Conservation (phyloP, 371 early-diverging fungal species). For the Rhizomucor pusillus region DNA sequence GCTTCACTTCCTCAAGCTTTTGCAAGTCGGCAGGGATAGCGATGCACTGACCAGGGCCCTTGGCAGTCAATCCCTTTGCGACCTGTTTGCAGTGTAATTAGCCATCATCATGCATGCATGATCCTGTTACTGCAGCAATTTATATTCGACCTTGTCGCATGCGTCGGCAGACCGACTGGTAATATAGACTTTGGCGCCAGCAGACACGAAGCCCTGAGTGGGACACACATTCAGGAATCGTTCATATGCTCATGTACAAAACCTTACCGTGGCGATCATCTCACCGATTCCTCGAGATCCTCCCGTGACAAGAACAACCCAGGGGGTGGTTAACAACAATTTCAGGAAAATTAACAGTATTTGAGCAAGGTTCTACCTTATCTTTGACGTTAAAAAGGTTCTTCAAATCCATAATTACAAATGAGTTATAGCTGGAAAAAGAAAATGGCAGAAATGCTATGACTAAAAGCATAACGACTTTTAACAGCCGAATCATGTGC, state of each 20-base stretch:
- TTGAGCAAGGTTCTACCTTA: slow-evolving; percentile 32
- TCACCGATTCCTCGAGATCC: slow-evolving; percentile 74
- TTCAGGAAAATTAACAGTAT: background rate
- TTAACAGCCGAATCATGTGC: too few relatives aligned
- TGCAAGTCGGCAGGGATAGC: slow-evolving; percentile 78
- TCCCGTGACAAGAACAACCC: slow-evolving; percentile 87
- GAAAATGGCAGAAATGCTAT: too few relatives aligned
- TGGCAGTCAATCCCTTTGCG: slow-evolving; percentile 49
- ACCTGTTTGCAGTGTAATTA: slow-evolving; percentile 13
- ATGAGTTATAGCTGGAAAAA: too few relatives aligned
- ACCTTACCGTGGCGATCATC: slow-evolving; percentile 51
- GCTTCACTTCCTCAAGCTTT: slow-evolving; percentile 53
- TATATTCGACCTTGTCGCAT: slow-evolving; percentile 48
- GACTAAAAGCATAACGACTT: too few relatives aligned
- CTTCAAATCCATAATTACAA: slow-evolving; percentile 10
- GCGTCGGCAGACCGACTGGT: slow-evolving; percentile 61
- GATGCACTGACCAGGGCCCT: slow-evolving; percentile 71
- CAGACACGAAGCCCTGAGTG: slow-evolving; percentile 69
- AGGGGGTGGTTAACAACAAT: slow-evolving; percentile 52
- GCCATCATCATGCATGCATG: background rate
- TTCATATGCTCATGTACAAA: background rate
- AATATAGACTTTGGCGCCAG: slow-evolving; percentile 79
- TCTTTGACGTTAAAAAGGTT: slow-evolving; percentile 52
- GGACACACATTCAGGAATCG: background rate
- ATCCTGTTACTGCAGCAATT: background rate